Conservation (phyloP, 495 filamentous ascomycete genomes). For the Penicillium paradoxum region DNA sequence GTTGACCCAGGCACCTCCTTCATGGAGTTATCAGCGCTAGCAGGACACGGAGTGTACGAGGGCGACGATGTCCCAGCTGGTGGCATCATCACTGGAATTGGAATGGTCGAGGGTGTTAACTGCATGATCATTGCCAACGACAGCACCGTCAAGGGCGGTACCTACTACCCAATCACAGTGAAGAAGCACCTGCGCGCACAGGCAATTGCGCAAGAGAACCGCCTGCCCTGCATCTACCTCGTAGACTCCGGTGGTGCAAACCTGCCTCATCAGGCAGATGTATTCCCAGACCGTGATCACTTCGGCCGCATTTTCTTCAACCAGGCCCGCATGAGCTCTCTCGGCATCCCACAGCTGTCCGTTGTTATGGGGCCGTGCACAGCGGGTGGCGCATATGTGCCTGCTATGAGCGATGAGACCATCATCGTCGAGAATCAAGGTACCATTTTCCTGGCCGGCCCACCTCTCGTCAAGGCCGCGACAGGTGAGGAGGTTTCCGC, state of each 20-base stretch:
- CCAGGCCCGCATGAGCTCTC: conserved; percentile 79
- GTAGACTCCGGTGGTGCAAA: conserved; percentile 97
- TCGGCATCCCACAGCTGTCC: conserved; percentile 86
- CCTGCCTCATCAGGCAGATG: conserved; percentile 90
- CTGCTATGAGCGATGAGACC: conserved; percentile 93
- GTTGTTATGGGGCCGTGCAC: conserved; percentile 99
- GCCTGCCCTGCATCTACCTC: conserved; percentile 83
- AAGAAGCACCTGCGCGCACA: conserved; percentile 97
- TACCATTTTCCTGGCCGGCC: conserved; percentile 93
- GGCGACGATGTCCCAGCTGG: conserved; percentile 82
- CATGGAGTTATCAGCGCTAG: conserved; percentile 82
- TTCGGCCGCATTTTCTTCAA: conserved; percentile 99
- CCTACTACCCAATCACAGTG: conserved; percentile 96
- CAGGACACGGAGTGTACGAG: conserved; percentile 80
- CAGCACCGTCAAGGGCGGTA: conserved; percentile 97
- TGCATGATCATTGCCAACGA: conserved; percentile 97
- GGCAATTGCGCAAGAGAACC: conserved; percentile 84
- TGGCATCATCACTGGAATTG: conserved; percentile 90
- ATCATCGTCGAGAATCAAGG: conserved; percentile 95
- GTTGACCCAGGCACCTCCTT: conserved; percentile 89
- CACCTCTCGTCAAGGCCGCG: conserved; percentile 92
- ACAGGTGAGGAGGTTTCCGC: conserved; percentile 91
- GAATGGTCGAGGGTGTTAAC: conserved; percentile 81
- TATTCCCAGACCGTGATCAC: conserved; percentile 93
- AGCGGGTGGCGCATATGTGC: conserved; percentile 92